phyloP scores from a whole-genome alignment of 441 rosid genomes.

The Metrosideros polymorpha region DNA sequence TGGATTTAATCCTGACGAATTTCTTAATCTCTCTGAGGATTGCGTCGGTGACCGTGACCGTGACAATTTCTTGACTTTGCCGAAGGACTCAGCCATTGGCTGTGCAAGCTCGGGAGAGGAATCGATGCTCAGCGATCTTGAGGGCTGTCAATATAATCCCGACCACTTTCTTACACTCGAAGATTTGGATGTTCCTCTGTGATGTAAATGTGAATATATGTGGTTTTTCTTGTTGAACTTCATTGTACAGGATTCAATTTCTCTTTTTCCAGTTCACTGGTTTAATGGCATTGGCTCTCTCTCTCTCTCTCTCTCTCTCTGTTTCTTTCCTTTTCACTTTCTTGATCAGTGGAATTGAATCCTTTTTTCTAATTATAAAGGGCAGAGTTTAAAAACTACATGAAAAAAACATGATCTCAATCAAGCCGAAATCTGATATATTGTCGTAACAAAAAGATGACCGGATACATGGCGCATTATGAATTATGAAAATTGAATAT shows the following conservation, averaged over 20 bases:
- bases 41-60: too few relatives aligned
- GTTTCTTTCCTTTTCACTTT: background rate
- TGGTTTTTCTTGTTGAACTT: background rate
- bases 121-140: background rate
- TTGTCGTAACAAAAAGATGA: background rate
- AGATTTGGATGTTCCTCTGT: background rate
- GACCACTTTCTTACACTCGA: background rate
- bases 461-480: background rate
- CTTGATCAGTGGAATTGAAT: background rate
- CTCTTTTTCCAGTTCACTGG: background rate
- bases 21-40: too few relatives aligned
- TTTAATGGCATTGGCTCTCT: background rate
- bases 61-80: too few relatives aligned
- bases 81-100: background rate
- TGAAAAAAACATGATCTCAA: background rate
- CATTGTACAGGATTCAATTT: background rate
- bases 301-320: background rate
- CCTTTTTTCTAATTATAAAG: background rate
- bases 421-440: background rate
- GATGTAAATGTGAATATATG: background rate
- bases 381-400: background rate
- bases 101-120: background rate
- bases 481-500: background rate
- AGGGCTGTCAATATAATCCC: background rate
- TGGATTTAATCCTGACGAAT: background rate